Conservation (phyloP, 768 basidiomycete species). For the Omphalotus guepiniiformis region DNA sequence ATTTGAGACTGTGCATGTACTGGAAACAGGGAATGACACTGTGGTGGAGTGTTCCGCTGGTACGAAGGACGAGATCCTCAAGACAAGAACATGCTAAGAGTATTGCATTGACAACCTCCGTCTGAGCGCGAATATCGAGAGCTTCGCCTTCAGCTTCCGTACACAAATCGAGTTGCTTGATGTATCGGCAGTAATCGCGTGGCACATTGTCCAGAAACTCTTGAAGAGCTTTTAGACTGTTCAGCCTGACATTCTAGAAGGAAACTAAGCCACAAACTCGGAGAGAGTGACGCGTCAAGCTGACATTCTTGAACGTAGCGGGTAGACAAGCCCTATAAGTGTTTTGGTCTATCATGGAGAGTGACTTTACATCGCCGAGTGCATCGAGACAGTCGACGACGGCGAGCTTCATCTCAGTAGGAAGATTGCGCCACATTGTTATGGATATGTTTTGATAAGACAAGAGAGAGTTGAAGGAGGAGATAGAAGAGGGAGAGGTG, state of each 20-base stretch:
- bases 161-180: slow-evolving; percentile 51
- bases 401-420: slow-evolving; percentile 61
- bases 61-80: slow-evolving; percentile 39
- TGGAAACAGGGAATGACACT: slow-evolving; percentile 46
- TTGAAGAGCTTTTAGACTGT: slow-evolving; percentile 39
- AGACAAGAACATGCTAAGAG: slow-evolving; percentile 48
- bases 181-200: slow-evolving; percentile 41
- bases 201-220: slow-evolving; percentile 58
- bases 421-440: slow-evolving; percentile 52
- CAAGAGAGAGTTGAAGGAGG: neutral
- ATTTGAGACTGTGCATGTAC: slow-evolving; percentile 36
- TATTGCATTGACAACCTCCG: slow-evolving; percentile 47
- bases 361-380: slow-evolving; percentile 35
- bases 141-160: slow-evolving; percentile 21
- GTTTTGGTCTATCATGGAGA: slow-evolving; percentile 45
- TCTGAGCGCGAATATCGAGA: slow-evolving; percentile 24
- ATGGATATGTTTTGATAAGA: neutral
- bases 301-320: slow-evolving; percentile 48
- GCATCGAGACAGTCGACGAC: slow-evolving; percentile 46
- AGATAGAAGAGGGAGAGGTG: neutral
- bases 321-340: slow-evolving; percentile 57
- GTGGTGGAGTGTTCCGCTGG: slow-evolving; percentile 47
- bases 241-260: slow-evolving; percentile 46
- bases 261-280: slow-evolving; percentile 15
- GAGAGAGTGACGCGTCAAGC: slow-evolving; percentile 9